Base-by-base conservation (phyloP, 352 stramenopile genomes). In the Thalassiosira mediterranea region DNA sequence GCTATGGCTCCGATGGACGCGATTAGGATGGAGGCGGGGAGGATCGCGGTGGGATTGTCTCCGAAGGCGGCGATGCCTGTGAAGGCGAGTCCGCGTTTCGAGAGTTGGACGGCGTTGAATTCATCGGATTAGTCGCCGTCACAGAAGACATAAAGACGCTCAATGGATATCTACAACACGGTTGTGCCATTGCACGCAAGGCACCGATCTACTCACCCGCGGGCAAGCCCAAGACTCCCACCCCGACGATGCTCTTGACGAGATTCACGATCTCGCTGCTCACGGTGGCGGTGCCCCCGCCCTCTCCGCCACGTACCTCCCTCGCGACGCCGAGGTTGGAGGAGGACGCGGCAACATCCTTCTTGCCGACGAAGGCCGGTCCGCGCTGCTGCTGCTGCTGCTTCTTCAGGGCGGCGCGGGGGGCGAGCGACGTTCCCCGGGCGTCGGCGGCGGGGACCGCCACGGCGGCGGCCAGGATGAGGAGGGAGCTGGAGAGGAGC, bases 211-310 rank as follows among this genome's bases (percentile, higher is more conserved):
- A 76, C 75, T 76, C 60, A 81, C 76, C 76, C 38, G 88, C 82
- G 25, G 88, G 85, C 28, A 94, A 75, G 77, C 79, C 83, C 15
- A 94, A 71, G 1, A 92, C 84, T 23, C 88, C 86, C 8, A 87
- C 86, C 17, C 88, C 88, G 1, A 94, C 86, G 60, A 91, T 88
- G 26, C 69, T 74, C 73, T 94, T 94, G 44, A 92, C 71, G 37
- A 93, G 57, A 65, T 91, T 93, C 40, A 93, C 91, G 11, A 88
- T 84, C 29, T 88, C 63, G 60, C 75, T 71, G 1, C 66, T 79
- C 28, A 91, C 79, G 44, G 81, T 80, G 23, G 87, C 77, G 28
- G 51, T 70, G 25, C 70, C 77, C 68, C 72, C 17, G 56, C 38
- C 31, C 32, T 53, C 28, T 26, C 34, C 34, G 13, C 34, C 34